These are phyloP conservation scores for Globisporangium camurandrum DNA, from an alignment of 352 stramenopile species.

Conservation along the genomic window DNA sequence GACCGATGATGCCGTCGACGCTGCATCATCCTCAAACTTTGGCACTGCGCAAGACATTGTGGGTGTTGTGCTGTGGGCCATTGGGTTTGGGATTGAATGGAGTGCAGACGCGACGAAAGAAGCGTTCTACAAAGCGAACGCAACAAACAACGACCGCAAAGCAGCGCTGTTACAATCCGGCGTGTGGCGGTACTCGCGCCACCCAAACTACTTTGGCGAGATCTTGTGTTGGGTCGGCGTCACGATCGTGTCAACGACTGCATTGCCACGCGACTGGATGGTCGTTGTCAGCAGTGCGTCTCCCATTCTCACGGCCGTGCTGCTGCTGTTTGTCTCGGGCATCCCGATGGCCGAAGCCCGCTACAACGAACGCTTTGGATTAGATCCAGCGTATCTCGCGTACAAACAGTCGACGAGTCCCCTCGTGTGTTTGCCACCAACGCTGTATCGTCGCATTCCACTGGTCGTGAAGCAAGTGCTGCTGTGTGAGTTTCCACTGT, in stretches of 20 bases:
- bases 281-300: slow-evolving; percentile 41
- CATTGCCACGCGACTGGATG: slow-evolving; percentile 28
- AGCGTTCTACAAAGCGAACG: slow-evolving; percentile 36
- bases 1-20: slow-evolving; percentile 14
- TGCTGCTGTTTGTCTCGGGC: slow-evolving; percentile 66
- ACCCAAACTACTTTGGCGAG: slow-evolving; percentile 93
- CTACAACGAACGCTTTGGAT: slow-evolving; percentile 55
- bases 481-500: slow-evolving; percentile 44
- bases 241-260: slow-evolving; percentile 36
- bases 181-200: slow-evolving; percentile 84
- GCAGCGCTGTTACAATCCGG: slow-evolving; percentile 46
- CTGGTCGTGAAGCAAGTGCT: slow-evolving; percentile 33
- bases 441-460: slow-evolving; percentile 30
- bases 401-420: slow-evolving; percentile 62
- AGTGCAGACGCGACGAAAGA: slow-evolving; percentile 56
- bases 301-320: slow-evolving; percentile 43
- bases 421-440: slow-evolving; percentile 40
- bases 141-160: too few relatives aligned
- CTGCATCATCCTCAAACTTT: too few relatives aligned
- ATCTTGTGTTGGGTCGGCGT: slow-evolving; percentile 85
- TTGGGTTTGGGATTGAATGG: slow-evolving; percentile 51
- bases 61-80: slow-evolving; percentile 37
- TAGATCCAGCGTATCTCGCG: slow-evolving; percentile 41
- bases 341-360: slow-evolving; percentile 57
- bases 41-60: slow-evolving; percentile 28